A percentile compares a stretch with the other conserved stretches of the same genome.
Evolutionary conservation across 306 rosid species (phyloP).

Genomic region (Lablab purpureus): DNA sequence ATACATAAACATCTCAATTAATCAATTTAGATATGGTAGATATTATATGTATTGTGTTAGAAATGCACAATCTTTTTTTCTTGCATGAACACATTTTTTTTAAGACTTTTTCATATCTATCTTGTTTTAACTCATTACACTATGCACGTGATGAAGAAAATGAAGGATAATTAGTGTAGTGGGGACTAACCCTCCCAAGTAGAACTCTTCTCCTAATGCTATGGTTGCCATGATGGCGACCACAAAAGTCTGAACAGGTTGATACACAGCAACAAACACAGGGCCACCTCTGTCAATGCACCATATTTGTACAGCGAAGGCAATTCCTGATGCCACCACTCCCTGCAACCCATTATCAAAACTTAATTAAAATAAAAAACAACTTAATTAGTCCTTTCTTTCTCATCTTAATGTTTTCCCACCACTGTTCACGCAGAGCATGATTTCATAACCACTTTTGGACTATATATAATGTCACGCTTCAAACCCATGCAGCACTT

Average conservation of each 20-base stretch:
- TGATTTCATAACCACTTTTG: conserved; percentile 6
- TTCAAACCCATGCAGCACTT: conserved; percentile 22
- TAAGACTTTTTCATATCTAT: background rate
- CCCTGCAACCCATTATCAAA: conserved; percentile 65
- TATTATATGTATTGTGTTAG: no score
- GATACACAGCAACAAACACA: conserved; percentile 97
- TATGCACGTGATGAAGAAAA: background rate
- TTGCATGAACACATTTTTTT: no score
- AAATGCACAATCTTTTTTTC: no score
- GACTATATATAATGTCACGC: conserved; percentile 30
- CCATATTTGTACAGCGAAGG: conserved; percentile 99
- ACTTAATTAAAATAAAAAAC: background rate
- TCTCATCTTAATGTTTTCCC: conserved; percentile 23
- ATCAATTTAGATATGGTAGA: no score
- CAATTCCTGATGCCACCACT: conserved; percentile 97
- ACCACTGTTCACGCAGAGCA: background rate
- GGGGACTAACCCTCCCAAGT: conserved; percentile 82
- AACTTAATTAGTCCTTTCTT: conserved; percentile 1
- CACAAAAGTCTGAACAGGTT: conserved; percentile 98
- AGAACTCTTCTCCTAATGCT: conserved; percentile 95
- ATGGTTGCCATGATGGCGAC: conserved; percentile 94
- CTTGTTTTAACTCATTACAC: background rate
- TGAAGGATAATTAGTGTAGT: background rate
- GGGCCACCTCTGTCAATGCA: conserved; percentile 99
- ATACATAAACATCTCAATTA: background rate